Evolutionary conservation across 2,329 filamentous ascomycete genomes (phyloP).

Genomic region (Xylariaceae sp.): DNA sequence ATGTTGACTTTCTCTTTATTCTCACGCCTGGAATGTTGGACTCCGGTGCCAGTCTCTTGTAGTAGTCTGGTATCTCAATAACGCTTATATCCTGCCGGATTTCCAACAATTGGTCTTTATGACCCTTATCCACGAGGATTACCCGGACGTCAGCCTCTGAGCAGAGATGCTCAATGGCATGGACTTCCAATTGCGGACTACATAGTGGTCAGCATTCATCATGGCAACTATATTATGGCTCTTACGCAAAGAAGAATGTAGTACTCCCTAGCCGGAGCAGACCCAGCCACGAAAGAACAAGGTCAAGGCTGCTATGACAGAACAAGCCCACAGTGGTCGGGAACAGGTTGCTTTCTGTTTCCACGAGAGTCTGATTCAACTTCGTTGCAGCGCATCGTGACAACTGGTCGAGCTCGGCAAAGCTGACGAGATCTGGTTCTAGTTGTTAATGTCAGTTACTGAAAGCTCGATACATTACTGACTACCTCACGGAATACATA

Average conservation of each 20-base stretch:
- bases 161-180: conserved; percentile 50
- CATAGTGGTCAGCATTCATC: background rate
- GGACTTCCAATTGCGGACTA: conserved; percentile 42
- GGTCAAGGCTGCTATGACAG: conserved; percentile 50
- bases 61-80: conserved; percentile 17
- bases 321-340: conserved; percentile 49
- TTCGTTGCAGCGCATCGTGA: background rate
- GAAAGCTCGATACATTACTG: background rate
- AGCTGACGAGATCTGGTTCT: conserved; percentile 1
- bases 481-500: background rate
- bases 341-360: background rate
- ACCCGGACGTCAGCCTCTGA: conserved; percentile 37
- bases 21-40: background rate
- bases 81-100: conserved; percentile 12
- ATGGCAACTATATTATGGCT: background rate
- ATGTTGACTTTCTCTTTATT: background rate
- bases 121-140: conserved; percentile 42
- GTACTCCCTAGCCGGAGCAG: conserved; percentile 51
- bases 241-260: conserved; percentile 52
- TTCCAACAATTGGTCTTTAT: conserved; percentile 1
- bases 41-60: background rate
- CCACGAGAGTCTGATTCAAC: background rate
- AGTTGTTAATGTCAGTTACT: background rate
- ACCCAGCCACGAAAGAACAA: conserved; percentile 56
- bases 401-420: background rate